A percentile compares a stretch with the other conserved stretches of the same genome.
Conservation (phyloP, 257 asterid genomes). For the Salvia hispanica region DNA sequence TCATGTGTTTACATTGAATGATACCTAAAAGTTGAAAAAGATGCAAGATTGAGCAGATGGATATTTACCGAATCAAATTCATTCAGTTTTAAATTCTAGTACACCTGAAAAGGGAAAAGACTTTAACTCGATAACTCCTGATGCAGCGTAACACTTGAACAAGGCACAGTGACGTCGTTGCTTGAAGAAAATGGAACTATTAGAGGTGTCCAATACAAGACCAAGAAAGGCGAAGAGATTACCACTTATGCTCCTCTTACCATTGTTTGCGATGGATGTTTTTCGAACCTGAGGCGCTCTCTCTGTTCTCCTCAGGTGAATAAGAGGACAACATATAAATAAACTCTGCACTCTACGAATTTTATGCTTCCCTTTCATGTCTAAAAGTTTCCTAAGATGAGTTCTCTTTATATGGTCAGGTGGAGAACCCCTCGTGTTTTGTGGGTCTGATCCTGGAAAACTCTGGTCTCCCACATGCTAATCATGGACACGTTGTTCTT, state of each 20-base stretch:
- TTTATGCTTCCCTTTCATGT: neutral
- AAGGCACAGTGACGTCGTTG: conserved; percentile 80
- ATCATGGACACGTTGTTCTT: conserved; percentile 60
- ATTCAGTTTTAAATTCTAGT: neutral
- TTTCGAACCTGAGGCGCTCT: conserved; percentile 75
- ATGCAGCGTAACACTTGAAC: conserved; percentile 67
- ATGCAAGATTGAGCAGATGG: neutral
- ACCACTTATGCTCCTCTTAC: conserved; percentile 73
- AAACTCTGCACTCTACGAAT: neutral
- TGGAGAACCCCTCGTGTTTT: conserved; percentile 55
- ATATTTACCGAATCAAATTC: neutral
- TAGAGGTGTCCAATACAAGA: conserved; percentile 77
- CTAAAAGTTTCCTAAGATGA: neutral
- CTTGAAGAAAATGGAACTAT: conserved; percentile 64
- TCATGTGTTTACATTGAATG: neutral
- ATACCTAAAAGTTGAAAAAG: neutral
- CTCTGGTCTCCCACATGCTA: conserved; percentile 53
- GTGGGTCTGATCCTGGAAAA: conserved; percentile 60
- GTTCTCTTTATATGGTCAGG: conserved; percentile 38
- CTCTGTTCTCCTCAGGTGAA: conserved; percentile 77
- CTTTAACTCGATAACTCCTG: conserved; percentile 23
- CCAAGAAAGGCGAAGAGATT: conserved; percentile 58
- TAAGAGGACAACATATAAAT: neutral
- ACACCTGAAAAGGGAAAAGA: neutral
- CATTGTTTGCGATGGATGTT: conserved; percentile 83